These are phyloP conservation scores for Phytopythium boreale DNA, from an alignment of 352 stramenopile species.

Conservation along the genomic window DNA sequence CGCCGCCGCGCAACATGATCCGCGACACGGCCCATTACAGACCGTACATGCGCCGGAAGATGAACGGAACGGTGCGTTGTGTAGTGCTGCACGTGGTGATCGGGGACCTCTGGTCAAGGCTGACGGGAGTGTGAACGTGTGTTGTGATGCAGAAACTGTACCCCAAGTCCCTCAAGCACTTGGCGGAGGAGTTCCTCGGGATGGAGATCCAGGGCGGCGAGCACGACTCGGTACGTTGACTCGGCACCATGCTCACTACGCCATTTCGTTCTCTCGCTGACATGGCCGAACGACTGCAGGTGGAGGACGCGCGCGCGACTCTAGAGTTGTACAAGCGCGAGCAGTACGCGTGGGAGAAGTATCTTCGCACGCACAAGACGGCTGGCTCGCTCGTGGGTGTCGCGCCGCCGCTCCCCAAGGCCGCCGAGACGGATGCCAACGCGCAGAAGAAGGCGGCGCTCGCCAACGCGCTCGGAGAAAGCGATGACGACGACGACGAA, in stretches of 20 bases:
- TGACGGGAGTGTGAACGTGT: neutral
- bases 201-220: constrained; percentile 76
- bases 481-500: constrained; percentile 30
- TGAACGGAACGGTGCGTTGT: constrained; percentile 69
- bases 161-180: constrained; percentile 77
- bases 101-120: no score
- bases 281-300: constrained; percentile 13
- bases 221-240: constrained; percentile 76
- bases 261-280: neutral
- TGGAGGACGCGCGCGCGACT: constrained; percentile 77
- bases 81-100: neutral
- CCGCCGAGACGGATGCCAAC: constrained; percentile 14
- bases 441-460: constrained; percentile 15
- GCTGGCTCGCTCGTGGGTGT: constrained; percentile 46
- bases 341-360: constrained; percentile 85
- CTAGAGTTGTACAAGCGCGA: constrained; percentile 82
- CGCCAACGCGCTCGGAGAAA: constrained; percentile 22
- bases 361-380: constrained; percentile 65
- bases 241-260: neutral
- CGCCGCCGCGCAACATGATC: constrained; percentile 71
- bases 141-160: constrained; percentile 65
- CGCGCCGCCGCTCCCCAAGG: constrained; percentile 38
- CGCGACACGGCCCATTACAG: constrained; percentile 83
- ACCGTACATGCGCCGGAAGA: constrained; percentile 84
- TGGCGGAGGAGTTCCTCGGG: constrained; percentile 65